Conservation (phyloP, 345 rosid genomes). For the Ricinus communis region DNA sequence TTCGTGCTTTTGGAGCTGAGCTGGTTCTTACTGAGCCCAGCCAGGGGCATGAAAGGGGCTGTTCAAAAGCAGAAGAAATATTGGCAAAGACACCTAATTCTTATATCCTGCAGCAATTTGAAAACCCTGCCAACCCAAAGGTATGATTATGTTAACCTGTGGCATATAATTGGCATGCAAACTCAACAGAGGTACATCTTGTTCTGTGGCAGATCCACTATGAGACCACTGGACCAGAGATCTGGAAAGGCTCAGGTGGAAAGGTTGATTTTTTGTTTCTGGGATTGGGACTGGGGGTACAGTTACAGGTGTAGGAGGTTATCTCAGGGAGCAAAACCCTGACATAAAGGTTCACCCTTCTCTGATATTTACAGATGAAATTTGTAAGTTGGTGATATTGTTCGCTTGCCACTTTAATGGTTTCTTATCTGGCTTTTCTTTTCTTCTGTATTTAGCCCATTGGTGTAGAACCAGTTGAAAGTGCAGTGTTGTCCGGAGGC, state of each 20-base stretch:
- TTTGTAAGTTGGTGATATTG: background rate
- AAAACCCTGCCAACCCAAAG: slow-evolving; percentile 74
- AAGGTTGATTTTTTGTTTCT: slow-evolving; percentile 61
- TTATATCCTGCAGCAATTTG: slow-evolving; percentile 66
- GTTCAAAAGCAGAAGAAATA: slow-evolving; percentile 71
- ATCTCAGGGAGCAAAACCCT: slow-evolving; percentile 70
- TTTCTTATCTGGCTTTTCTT: slow-evolving; percentile 10
- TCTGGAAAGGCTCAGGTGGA: slow-evolving; percentile 63
- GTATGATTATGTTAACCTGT: slow-evolving; percentile 35
- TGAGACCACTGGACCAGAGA: slow-evolving; percentile 66
- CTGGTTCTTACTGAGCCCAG: slow-evolving; percentile 68
- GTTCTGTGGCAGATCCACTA: slow-evolving; percentile 52
- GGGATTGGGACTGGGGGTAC: slow-evolving; percentile 73
- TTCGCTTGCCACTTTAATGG: background rate
- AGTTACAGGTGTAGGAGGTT: slow-evolving; percentile 58
- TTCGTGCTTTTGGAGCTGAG: slow-evolving; percentile 77
- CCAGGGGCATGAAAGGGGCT: slow-evolving; percentile 68
- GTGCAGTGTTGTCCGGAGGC: slow-evolving; percentile 36
- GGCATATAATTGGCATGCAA: background rate
- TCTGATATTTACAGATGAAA: background rate
- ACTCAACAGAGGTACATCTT: slow-evolving; percentile 2
- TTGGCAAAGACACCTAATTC: slow-evolving; percentile 55
- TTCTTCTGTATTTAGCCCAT: slow-evolving; percentile 16
- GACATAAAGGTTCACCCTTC: slow-evolving; percentile 50
- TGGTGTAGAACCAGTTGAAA: slow-evolving; percentile 38